These are phyloP conservation scores for Mortierella sp. DNA, from an alignment of 371 early-diverging fungal genomes.

Conservation along the genomic window DNA sequence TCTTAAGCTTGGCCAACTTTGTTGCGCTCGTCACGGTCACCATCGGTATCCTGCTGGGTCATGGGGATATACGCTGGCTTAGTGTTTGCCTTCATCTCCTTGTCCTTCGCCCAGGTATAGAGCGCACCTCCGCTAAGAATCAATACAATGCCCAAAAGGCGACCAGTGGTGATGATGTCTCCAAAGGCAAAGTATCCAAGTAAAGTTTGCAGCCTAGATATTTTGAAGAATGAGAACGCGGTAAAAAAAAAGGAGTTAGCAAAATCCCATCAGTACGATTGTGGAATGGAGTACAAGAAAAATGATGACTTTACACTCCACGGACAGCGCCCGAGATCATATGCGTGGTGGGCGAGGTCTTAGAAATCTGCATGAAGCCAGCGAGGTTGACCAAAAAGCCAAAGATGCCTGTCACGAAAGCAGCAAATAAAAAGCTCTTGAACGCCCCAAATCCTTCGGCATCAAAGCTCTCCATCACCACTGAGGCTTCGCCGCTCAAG, in stretches of 20 bases:
- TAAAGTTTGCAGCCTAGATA: conserved; percentile 57
- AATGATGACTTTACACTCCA: conserved; percentile 54
- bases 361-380: conserved; percentile 70
- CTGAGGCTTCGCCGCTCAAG: conserved; percentile 53
- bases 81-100: conserved; percentile 37
- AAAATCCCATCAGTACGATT: conserved; percentile 1
- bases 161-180: conserved; percentile 58
- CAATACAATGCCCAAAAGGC: conserved; percentile 56
- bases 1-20: conserved; percentile 24
- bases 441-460: conserved; percentile 15
- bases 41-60: conserved; percentile 51
- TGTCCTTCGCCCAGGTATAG: conserved; percentile 59
- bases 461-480: not conserved
- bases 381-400: conserved; percentile 70
- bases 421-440: conserved; percentile 53
- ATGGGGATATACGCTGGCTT: conserved; percentile 50
- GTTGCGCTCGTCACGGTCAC: conserved; percentile 20
- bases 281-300: not conserved
- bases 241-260: not conserved
- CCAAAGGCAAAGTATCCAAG: conserved; percentile 58
- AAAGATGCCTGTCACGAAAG: conserved; percentile 60
- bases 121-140: conserved; percentile 58
- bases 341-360: conserved; percentile 68
- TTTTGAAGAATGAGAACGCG: not conserved
- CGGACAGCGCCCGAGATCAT: conserved; percentile 60